Evolutionary conservation across 331 rosid genomes (phyloP), one percentile per base, ranked within the genome.

Genomic region (Saraca asoca): DNA sequence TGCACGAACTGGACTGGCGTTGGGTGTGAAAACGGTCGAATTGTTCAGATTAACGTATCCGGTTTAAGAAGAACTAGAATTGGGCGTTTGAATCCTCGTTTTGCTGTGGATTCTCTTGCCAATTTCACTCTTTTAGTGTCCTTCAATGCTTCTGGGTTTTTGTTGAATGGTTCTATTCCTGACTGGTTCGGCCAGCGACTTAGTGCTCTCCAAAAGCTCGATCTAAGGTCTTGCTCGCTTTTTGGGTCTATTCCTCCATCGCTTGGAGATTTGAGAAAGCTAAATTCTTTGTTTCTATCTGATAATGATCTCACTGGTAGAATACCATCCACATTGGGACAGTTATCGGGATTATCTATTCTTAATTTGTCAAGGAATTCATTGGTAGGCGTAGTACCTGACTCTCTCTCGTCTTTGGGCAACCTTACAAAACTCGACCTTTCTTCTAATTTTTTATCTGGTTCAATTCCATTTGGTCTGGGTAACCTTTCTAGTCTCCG

Each of bases 121-220:
- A 83, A 88, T 72, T 68, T 94, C 9, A 83, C 97, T 14, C 74
- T 51, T 15, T 78, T 94, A 75, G 74, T 74, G 7, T 65, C 70
- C 5, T 90, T 94, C 82, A 90, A 86, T 51, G 99, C 99, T 68
- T 90, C 99, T 55, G 87, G 90, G 60, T 94, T 94, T 71, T 46
- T 13, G 71, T 95, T 94, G n/a, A 94, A 83, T 5, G 99, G 96
- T 29, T 62, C 81, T 24, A 88, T 94, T 57, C 99, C 99, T 7
- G 85, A 81, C 42, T 90, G 84, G 97, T 86, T 94, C 14, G 96
- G 97, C 42, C 74, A 33, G 13, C 72, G 53, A 2, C 90, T 94
- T 56, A 38, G 58, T 69, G 68, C 77, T 9, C 90, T 94, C 9
- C 59, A 68, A 43, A 66, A 66, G 57, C 92, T 94, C 72, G 99